These are phyloP conservation scores for Lactarius evosmus DNA, from an alignment of 768 basidiomycete species.

Conservation along the genomic window DNA sequence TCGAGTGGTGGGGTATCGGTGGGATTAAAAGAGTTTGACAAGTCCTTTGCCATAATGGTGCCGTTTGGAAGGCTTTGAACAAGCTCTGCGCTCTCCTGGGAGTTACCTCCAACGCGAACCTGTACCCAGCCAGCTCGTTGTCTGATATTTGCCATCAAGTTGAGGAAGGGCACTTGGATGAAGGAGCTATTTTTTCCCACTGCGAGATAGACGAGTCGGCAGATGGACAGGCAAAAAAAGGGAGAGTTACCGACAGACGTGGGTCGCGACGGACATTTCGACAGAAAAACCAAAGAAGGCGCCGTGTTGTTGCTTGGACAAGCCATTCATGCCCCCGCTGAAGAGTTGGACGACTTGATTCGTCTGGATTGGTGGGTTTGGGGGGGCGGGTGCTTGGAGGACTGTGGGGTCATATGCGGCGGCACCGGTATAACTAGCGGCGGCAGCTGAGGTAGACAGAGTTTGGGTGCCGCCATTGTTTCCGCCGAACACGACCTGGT, in stretches of 20 bases:
- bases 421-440: constrained; percentile 44
- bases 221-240: not conserved
- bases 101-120: constrained; percentile 78
- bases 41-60: constrained; percentile 50
- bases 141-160: constrained; percentile 70
- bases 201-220: constrained; percentile 30
- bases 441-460: constrained; percentile 35
- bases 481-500: constrained; percentile 28
- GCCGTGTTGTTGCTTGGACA: constrained; percentile 47
- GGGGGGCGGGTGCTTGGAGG: constrained; percentile 49
- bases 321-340: constrained; percentile 31
- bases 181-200: constrained; percentile 56
- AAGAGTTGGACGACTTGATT: constrained; percentile 46
- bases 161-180: constrained; percentile 66
- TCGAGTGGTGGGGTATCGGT: constrained; percentile 67
- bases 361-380: constrained; percentile 42
- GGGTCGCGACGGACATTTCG: constrained; percentile 68
- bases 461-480: not conserved
- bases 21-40: constrained; percentile 39
- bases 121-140: constrained; percentile 58
- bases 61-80: constrained; percentile 49
- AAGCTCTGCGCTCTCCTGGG: constrained; percentile 61
- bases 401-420: constrained; percentile 53
- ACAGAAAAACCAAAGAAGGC: constrained; percentile 73
- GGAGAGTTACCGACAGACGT: constrained; percentile 49